A percentile compares a stretch with the other conserved stretches of the same genome.
phyloP scores from a whole-genome alignment of 768 basidiomycete genomes.

The Naematelia aurantialba region DNA sequence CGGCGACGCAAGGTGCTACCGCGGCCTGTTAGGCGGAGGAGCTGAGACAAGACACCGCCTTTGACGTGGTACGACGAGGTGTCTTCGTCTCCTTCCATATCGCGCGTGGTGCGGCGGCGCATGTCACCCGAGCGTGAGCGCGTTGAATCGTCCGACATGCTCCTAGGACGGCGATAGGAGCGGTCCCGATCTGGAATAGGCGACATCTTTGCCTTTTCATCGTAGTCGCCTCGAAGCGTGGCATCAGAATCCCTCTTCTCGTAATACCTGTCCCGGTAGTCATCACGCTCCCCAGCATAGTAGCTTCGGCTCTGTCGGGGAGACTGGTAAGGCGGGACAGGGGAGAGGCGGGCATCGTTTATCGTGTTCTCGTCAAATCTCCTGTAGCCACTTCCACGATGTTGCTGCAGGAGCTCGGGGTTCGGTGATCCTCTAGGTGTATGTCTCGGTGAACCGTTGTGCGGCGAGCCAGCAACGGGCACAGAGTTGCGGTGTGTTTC shows the following conservation, averaged over 20 bases:
- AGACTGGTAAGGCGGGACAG: conserved; percentile 24
- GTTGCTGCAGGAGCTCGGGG: conserved; percentile 7
- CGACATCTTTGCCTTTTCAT: not conserved
- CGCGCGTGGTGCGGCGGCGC: conserved; percentile 27
- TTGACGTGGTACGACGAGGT: conserved; percentile 20
- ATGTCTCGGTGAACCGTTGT: not conserved
- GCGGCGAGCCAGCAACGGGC: conserved; percentile 1
- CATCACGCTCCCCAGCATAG: not conserved
- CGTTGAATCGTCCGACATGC: conserved; percentile 17
- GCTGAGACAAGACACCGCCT: conserved; percentile 37
- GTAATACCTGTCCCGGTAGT: not conserved
- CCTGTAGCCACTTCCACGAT: not conserved
- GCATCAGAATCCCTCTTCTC: conserved; percentile 8
- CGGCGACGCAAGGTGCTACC: conserved; percentile 22
- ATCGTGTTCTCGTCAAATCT: conserved; percentile 8
- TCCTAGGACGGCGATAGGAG: conserved; percentile 7
- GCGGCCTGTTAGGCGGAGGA: conserved; percentile 32
- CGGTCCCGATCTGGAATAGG: not conserved
- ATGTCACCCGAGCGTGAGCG: conserved; percentile 12
- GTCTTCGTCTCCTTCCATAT: conserved; percentile 33
- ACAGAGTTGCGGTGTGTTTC: conserved; percentile 24
- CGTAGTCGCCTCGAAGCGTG: conserved; percentile 5
- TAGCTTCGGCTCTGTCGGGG: conserved; percentile 1
- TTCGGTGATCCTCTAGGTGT: conserved; percentile 13
- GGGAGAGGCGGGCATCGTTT: conserved; percentile 3